Conservation (phyloP, 2,329 filamentous ascomycete genomes). For the Microascus cirrosus region DNA sequence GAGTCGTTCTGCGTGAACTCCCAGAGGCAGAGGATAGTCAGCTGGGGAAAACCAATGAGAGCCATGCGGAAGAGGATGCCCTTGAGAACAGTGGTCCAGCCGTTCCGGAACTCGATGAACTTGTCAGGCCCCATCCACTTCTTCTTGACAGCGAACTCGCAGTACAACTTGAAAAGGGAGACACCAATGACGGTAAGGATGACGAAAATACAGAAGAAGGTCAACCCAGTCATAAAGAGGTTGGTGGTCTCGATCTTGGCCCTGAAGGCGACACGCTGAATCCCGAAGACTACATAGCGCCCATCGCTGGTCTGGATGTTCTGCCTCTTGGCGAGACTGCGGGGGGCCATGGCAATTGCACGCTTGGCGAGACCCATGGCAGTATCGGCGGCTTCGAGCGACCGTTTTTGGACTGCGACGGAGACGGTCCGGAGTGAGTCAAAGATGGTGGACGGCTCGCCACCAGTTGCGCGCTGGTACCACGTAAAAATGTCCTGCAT, state of each 20-base stretch:
- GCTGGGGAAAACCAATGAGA: constrained; percentile 84
- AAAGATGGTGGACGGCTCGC: constrained; percentile 68
- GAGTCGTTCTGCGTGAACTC: constrained; percentile 84
- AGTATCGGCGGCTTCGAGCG: constrained; percentile 24
- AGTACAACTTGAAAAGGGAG: constrained; percentile 67
- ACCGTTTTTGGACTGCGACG: constrained; percentile 67
- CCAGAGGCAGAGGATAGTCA: constrained; percentile 85
- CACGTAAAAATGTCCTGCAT: constrained; percentile 84
- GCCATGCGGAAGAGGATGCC: constrained; percentile 87
- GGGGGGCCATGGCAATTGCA: constrained; percentile 38
- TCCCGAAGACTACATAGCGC: constrained; percentile 60
- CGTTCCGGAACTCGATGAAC: constrained; percentile 88
- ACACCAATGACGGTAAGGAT: constrained; percentile 63
- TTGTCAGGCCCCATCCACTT: constrained; percentile 74
- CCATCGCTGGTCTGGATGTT: constrained; percentile 43
- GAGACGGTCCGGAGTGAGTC: constrained; percentile 64
- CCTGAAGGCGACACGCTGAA: constrained; percentile 80
- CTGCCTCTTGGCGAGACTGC: constrained; percentile 38
- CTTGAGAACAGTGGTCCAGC: constrained; percentile 86
- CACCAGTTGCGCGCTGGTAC: constrained; percentile 91
- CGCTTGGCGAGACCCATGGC: constrained; percentile 40
- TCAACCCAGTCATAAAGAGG: constrained; percentile 82
- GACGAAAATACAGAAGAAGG: constrained; percentile 81
- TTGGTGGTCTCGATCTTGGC: constrained; percentile 81
- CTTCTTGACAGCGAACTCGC: constrained; percentile 63